A percentile compares a stretch with the other conserved stretches of the same genome.
phyloP scores from a whole-genome alignment of 106 monocot genomes.

The Dendrobium officinale region DNA sequence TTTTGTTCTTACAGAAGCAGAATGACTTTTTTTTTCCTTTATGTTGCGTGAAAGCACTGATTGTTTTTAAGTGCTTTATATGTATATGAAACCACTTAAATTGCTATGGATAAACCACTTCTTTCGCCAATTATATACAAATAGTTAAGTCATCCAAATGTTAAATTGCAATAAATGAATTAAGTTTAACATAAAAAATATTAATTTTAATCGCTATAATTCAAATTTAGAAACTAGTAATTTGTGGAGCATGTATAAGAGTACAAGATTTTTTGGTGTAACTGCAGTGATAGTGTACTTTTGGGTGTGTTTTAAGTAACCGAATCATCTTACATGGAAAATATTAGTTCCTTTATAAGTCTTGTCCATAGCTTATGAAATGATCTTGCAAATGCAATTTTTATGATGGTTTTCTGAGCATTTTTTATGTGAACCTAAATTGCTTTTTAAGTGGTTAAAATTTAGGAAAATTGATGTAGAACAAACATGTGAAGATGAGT shows the following conservation, averaged over 20 bases:
- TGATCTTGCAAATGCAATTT: neutral
- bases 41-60: too few species aligned
- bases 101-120: too few species aligned
- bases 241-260: neutral
- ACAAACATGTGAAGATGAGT: too few species aligned
- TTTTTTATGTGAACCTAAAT: neutral
- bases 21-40: neutral
- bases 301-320: neutral
- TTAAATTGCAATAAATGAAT: neutral
- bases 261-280: neutral
- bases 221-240: neutral
- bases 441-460: neutral
- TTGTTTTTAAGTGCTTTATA: neutral
- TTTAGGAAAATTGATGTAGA: neutral
- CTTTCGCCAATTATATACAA: too few species aligned
- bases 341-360: neutral
- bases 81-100: neutral
- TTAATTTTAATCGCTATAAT: neutral
- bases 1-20: too few species aligned
- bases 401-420: neutral
- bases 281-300: neutral
- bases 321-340: neutral
- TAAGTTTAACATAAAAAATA: neutral
- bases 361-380: neutral
- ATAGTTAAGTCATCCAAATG: too few species aligned